Percentiles rank a stretch among this genome's conserved stretches.
These are phyloP conservation scores for Agaricus sinodeliciosus DNA, from an alignment of 768 basidiomycete genomes.

Conservation along the genomic window DNA sequence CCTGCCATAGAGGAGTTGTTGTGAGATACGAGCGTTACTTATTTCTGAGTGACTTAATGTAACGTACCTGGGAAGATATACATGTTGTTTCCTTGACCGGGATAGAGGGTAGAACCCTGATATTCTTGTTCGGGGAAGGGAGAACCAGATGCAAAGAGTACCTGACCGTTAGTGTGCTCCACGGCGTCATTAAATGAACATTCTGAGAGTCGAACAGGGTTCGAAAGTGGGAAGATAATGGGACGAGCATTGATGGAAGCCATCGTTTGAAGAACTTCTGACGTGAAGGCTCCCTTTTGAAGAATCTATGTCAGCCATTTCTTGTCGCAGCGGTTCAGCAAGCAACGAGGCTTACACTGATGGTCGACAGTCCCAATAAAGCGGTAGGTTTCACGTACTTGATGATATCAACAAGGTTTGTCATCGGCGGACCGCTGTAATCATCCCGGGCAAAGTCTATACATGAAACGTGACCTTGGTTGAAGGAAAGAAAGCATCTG, in stretches of 20 bases:
- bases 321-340: not conserved
- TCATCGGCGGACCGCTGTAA: slow-evolving; percentile 72
- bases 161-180: slow-evolving; percentile 60
- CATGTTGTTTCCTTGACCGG: slow-evolving; percentile 96
- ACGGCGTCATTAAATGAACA: slow-evolving; percentile 77
- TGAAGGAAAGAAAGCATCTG: not conserved
- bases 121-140: slow-evolving; percentile 68
- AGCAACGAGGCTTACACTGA: slow-evolving; percentile 35
- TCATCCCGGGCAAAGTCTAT: slow-evolving; percentile 79
- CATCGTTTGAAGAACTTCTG: slow-evolving; percentile 70
- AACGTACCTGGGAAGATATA: slow-evolving; percentile 65
- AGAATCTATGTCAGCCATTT: not conserved
- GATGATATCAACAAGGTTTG: slow-evolving; percentile 68
- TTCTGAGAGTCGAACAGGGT: slow-evolving; percentile 78
- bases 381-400: slow-evolving; percentile 83
- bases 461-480: not conserved
- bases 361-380: slow-evolving; percentile 85
- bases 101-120: slow-evolving; percentile 50
- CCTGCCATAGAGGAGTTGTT: slow-evolving; percentile 27
- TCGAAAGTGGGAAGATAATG: slow-evolving; percentile 90
- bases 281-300: slow-evolving; percentile 62
- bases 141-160: slow-evolving; percentile 84
- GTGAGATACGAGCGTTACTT: too few relatives aligned
- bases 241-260: slow-evolving; percentile 72
- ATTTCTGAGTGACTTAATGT: not conserved